Percentiles rank a stretch among this genome's conserved stretches.
Conservation (phyloP, 2,329 filamentous ascomycete genomes). For the Talaromyces pinophilus region DNA sequence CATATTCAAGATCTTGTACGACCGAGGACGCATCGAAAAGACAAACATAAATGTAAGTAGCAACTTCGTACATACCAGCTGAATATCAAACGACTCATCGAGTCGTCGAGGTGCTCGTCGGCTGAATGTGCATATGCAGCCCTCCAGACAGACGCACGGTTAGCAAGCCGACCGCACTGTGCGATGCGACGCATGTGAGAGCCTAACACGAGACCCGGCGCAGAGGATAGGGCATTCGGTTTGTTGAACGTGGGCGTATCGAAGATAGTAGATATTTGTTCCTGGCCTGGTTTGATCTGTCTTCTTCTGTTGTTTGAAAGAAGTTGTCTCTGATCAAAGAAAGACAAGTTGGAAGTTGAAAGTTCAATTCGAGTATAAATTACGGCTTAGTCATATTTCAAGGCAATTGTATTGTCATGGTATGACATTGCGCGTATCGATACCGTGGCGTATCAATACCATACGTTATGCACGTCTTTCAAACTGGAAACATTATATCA, state of each 20-base stretch:
- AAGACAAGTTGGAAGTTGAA: constrained; percentile 1
- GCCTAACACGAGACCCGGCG: background rate
- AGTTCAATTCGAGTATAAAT: constrained; percentile 5
- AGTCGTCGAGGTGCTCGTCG: background rate
- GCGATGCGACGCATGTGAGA: constrained; percentile 4
- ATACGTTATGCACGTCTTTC: background rate
- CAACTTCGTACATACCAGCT: background rate
- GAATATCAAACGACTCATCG: background rate
- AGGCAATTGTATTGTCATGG: background rate
- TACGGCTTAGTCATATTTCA: constrained; percentile 4
- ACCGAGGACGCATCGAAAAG: background rate
- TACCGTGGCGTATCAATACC: background rate
- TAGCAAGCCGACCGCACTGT: background rate
- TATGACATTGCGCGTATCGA: background rate
- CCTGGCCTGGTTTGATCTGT: background rate
- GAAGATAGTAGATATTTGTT: background rate
- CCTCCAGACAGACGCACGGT: constrained; percentile 6
- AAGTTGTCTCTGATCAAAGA: background rate
- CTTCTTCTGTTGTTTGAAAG: background rate
- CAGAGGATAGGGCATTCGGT: background rate
- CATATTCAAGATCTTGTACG: background rate
- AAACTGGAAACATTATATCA: background rate
- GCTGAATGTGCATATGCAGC: constrained; percentile 8
- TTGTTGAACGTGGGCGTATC: background rate
- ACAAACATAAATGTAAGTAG: background rate